Percentiles rank a stretch among this genome's conserved stretches.
phyloP scores from a whole-genome alignment of 2,329 filamentous ascomycete genomes.

The Nemania sp. region DNA sequence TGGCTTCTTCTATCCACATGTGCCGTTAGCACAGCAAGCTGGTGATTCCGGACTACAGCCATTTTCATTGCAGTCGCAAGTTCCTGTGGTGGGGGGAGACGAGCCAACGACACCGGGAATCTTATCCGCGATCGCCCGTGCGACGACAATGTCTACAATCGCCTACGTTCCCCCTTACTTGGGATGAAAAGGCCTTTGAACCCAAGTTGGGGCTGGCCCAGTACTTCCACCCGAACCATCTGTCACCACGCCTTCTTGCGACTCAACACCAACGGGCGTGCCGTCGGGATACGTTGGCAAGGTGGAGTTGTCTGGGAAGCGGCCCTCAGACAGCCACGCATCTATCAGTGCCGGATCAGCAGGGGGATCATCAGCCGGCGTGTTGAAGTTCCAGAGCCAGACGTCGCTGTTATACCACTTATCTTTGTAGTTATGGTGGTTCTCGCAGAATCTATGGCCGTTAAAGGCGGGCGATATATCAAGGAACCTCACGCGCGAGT shows the following conservation, averaged over 20 bases:
- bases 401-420: conserved; percentile 13
- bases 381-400: conserved; percentile 22
- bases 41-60: not conserved
- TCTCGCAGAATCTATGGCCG: conserved; percentile 17
- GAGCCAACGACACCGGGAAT: conserved; percentile 15
- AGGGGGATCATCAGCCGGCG: conserved; percentile 2
- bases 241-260: conserved; percentile 7
- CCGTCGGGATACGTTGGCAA: not conserved
- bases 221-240: conserved; percentile 1
- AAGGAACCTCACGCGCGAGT: conserved; percentile 11
- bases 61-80: conserved; percentile 9
- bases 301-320: not conserved
- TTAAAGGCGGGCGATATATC: conserved; percentile 14
- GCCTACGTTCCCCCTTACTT: conserved; percentile 13
- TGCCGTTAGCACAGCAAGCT: not conserved
- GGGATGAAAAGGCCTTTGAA: conserved; percentile 15
- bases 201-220: conserved; percentile 5
- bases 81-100: conserved; percentile 1
- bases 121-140: conserved; percentile 8
- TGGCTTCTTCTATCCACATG: too few relatives aligned
- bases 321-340: conserved; percentile 1
- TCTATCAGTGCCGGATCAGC: conserved; percentile 6
- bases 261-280: conserved; percentile 9
- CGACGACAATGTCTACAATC: conserved; percentile 14
- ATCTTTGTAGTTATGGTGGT: conserved; percentile 13